Evolutionary conservation across 495 filamentous ascomycete genomes (phyloP), one percentile per base, ranked within the genome.

Genomic region (Diplogelasinospora grovesii): DNA sequence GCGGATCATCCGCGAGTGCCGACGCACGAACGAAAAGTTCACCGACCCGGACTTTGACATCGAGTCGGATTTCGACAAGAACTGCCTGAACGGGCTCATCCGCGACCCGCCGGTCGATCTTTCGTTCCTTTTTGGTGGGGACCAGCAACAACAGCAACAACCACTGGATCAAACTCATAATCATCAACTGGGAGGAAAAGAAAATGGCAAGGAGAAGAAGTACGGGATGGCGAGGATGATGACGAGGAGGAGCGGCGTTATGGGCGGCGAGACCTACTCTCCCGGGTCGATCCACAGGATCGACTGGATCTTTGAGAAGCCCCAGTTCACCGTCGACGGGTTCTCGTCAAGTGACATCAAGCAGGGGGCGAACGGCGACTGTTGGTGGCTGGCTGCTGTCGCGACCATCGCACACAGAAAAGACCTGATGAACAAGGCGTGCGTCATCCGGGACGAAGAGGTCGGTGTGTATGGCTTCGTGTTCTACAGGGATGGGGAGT

Each of bases 391-490:
- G 62, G 80, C 83, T 20, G 83, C 83, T 2, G 55, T 89, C 22
- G 79, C 75, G 28, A 85, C 83, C 2, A 70, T 89, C 48, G 75
- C 75, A 8, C 85, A 83, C 48, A 79, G 83, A 50, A 57, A 73
- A 30, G 77, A 73, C 2, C 57, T 88, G 24, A 79, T 89, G 29
- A 68, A 81, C 40, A 75, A 72, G 29, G 70, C 88, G 8, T 89
- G 85, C 50, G 81, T 89, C 9, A 74, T 72, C 22, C 63, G 73
- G 4, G 73, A 89, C 51, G 81, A 87, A 50, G 67, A 70, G 30
- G 71, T 85, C 34, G 85, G 85, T 3, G 83, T 88, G 13, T 89
- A 89, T 55, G 85, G 85, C 1, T 89, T 89, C 53, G 83, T 89
- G 9, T 88, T 89, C 59, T 75, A 84, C 62, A 71, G 83, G 59